A percentile compares a stretch with the other conserved stretches of the same genome.
Conservation (phyloP, 2,329 filamentous ascomycete species). For the Penicillium corylophilum region DNA sequence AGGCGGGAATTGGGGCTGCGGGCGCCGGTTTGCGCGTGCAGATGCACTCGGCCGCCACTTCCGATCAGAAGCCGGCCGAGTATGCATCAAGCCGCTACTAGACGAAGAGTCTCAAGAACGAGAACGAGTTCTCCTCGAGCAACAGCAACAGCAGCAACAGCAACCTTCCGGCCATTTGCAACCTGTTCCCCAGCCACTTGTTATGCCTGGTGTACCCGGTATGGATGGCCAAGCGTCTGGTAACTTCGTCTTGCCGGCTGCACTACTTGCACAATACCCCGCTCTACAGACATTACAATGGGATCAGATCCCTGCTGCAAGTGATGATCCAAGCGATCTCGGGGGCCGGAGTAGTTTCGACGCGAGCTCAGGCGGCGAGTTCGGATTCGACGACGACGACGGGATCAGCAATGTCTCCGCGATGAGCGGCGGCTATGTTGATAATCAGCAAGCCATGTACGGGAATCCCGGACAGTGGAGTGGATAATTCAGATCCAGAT, state of each 20-base stretch:
- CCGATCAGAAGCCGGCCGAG: slow-evolving; percentile 87
- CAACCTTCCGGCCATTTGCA: slow-evolving; percentile 63
- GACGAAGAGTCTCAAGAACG: slow-evolving; percentile 89
- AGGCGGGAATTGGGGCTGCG: slow-evolving; percentile 86
- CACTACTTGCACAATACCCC: slow-evolving; percentile 86
- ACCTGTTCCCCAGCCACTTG: slow-evolving; percentile 57
- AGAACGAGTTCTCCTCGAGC: slow-evolving; percentile 72
- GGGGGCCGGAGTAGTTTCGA: slow-evolving; percentile 61
- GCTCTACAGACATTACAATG: slow-evolving; percentile 89
- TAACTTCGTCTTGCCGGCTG: slow-evolving; percentile 76
- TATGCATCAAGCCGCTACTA: slow-evolving; percentile 95
- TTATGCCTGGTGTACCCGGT: slow-evolving; percentile 63
- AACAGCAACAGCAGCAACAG: slow-evolving; percentile 56
- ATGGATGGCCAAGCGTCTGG: slow-evolving; percentile 57
- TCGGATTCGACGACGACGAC: slow-evolving; percentile 45
- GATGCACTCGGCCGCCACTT: slow-evolving; percentile 95
- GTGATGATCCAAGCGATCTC: slow-evolving; percentile 58
- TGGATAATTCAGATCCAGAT: slow-evolving; percentile 3
- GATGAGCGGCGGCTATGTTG: slow-evolving; percentile 35
- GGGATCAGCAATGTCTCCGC: slow-evolving; percentile 36
- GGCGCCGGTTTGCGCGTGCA: slow-evolving; percentile 86
- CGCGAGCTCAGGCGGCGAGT: slow-evolving; percentile 46
- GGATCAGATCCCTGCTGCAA: slow-evolving; percentile 67
- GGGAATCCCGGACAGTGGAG: slow-evolving; percentile 29
- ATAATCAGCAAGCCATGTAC: slow-evolving; percentile 34